Evolutionary conservation across 2,329 filamentous ascomycete genomes (phyloP), one percentile per base, ranked within the genome.

Genomic region (Xylariaceae sp.): DNA sequence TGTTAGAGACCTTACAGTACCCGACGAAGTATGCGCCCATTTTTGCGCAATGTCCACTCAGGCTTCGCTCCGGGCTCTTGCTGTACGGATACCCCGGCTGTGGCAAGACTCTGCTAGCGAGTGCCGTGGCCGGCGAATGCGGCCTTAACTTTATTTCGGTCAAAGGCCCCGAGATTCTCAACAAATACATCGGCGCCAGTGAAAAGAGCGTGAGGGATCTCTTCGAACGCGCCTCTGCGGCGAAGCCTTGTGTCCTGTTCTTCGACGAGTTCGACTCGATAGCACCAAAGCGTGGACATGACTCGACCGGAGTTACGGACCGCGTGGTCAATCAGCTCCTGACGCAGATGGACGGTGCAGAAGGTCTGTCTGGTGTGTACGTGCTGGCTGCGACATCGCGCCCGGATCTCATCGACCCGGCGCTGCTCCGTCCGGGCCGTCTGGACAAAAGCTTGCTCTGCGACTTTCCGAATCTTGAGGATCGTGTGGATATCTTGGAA

Each of bases 261-360:
- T 98, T 98, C 54, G 92, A 98, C 54, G 92, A 98, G 58, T 98
- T 98, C 53, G 92, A 98, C 63, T 89, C 85, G 24, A 96, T 98
- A 43, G 93, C 93, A 0, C 92, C 92, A 3, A 98, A 96, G 61
- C 77, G 92, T 63, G 92, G 92, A 0, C 92, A 98, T 55, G 93
- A 98, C 57, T 92, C 83, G 2, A 98, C 92, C 0, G 92, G 93
- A 44, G 93, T 98, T n/a, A 98, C 92, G 1, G 93, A 98, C 59
- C 79, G 93, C 23, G 93, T 98, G 0, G 92, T 98, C 48, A 98
- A 98, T 57, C 93, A 98, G 67, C 77, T 98, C 37, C 73, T 98
- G 9, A 98, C 93, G 1, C 90, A 96, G 59, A 98, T 98, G 92
- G 92, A 98, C 52, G 92, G 92, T 53, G 92, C 92, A 1, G 93